These are phyloP conservation scores for Penicillium crustosum DNA, from an alignment of 2,329 filamentous ascomycete species.

Conservation along the genomic window DNA sequence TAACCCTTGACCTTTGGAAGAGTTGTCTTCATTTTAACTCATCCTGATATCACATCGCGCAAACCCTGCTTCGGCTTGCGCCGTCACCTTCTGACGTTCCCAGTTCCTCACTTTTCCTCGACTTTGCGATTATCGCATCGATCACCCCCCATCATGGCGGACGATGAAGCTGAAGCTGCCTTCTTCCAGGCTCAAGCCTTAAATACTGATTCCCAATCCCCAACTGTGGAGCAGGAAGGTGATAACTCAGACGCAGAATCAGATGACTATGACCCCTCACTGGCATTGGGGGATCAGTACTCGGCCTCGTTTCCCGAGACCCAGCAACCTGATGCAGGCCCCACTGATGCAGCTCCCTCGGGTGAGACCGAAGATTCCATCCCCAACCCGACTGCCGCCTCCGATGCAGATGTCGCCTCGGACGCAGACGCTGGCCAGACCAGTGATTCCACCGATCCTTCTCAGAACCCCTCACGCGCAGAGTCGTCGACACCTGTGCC, in stretches of 20 bases:
- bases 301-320: slow-evolving; percentile 33
- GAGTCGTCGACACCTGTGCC: slow-evolving; percentile 37
- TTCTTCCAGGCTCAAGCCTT: slow-evolving; percentile 53
- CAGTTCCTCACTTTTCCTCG: neutral
- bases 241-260: slow-evolving; percentile 56
- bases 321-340: slow-evolving; percentile 32
- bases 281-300: slow-evolving; percentile 47
- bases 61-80: slow-evolving; percentile 5
- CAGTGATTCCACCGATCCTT: slow-evolving; percentile 30
- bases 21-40: neutral
- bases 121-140: slow-evolving; percentile 2
- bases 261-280: slow-evolving; percentile 57
- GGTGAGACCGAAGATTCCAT: slow-evolving; percentile 26
- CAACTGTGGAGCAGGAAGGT: slow-evolving; percentile 54
- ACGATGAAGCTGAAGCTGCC: slow-evolving; percentile 54
- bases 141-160: slow-evolving; percentile 45
- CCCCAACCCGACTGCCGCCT: slow-evolving; percentile 23
- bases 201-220: slow-evolving; percentile 40
- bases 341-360: slow-evolving; percentile 26
- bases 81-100: neutral
- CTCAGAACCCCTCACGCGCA: slow-evolving; percentile 35
- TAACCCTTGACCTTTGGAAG: neutral
- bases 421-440: slow-evolving; percentile 32
- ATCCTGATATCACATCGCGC: neutral
- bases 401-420: slow-evolving; percentile 25